Percentiles rank a stretch among this genome's conserved stretches.
Conservation (phyloP, 2,329 filamentous ascomycete genomes). For the Fusarium illudens region DNA sequence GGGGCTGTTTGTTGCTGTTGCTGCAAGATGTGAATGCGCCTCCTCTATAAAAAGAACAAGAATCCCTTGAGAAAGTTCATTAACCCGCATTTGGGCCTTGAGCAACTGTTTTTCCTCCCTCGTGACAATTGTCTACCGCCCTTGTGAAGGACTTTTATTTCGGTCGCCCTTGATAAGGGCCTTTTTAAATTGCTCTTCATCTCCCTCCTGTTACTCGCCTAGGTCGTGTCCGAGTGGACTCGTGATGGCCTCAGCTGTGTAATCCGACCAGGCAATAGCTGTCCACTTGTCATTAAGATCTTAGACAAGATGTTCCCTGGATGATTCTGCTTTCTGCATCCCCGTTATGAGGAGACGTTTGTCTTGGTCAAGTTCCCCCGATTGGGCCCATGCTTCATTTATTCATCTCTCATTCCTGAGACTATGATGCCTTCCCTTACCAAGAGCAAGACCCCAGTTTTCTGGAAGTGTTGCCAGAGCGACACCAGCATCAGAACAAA, state of each 20-base stretch:
- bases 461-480: background rate
- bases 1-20: conserved; percentile 11
- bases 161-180: conserved; percentile 17
- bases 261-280: background rate
- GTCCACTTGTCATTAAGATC: background rate
- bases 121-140: background rate
- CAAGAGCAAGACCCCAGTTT: background rate
- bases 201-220: background rate
- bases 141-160: background rate
- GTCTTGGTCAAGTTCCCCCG: background rate
- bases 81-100: background rate
- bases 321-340: background rate
- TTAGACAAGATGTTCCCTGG: conserved; percentile 2
- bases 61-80: conserved; percentile 9
- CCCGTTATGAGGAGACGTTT: background rate
- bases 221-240: background rate
- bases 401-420: background rate
- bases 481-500: background rate
- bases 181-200: conserved; percentile 2
- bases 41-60: conserved; percentile 32
- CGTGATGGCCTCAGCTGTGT: background rate
- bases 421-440: background rate
- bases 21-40: conserved; percentile 14
- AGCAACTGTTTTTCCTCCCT: background rate
- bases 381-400: background rate